Evolutionary conservation across 352 stramenopile species (phyloP).

Genomic region (Pythium oligandrum): DNA sequence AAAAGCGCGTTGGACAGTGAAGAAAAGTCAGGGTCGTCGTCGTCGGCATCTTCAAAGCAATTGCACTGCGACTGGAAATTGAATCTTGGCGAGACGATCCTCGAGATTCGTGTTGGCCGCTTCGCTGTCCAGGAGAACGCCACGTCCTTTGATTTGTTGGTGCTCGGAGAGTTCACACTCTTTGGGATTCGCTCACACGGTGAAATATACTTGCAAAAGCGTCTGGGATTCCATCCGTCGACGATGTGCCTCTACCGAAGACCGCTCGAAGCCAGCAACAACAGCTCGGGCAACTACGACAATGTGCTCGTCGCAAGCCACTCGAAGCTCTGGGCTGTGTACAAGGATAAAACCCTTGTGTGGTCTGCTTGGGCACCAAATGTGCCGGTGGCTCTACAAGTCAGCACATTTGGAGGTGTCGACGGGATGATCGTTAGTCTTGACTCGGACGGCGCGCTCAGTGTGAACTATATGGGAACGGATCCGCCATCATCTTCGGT

Average conservation of each 20-base stretch:
- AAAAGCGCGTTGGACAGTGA: slow-evolving; percentile 43
- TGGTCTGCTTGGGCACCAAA: slow-evolving; percentile 66
- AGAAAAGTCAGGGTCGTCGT: slow-evolving; percentile 15
- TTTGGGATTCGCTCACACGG: slow-evolving; percentile 76
- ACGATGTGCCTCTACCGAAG: slow-evolving; percentile 54
- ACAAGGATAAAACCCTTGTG: slow-evolving; percentile 68
- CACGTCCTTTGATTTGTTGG: slow-evolving; percentile 75
- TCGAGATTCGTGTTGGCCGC: slow-evolving; percentile 54
- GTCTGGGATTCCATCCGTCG: slow-evolving; percentile 64
- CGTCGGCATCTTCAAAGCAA: slow-evolving; percentile 20
- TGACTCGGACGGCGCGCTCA: slow-evolving; percentile 63
- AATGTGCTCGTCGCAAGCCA: slow-evolving; percentile 78
- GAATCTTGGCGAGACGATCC: slow-evolving; percentile 52
- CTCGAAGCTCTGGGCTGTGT: slow-evolving; percentile 72
- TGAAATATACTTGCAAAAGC: slow-evolving; percentile 76
- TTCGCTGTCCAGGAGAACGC: slow-evolving; percentile 42
- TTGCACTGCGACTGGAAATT: slow-evolving; percentile 68
- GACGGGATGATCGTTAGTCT: slow-evolving; percentile 81
- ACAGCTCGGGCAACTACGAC: slow-evolving; percentile 29
- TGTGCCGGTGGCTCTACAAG: slow-evolving; percentile 57
- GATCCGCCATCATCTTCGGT: slow-evolving; percentile 79
- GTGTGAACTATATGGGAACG: slow-evolving; percentile 87
- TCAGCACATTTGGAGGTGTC: slow-evolving; percentile 68
- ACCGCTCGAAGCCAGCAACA: slow-evolving; percentile 12
- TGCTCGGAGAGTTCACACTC: slow-evolving; percentile 76